A percentile compares a stretch with the other conserved stretches of the same genome.
These are phyloP conservation scores for Paecilomyces formosus DNA, from an alignment of 2,329 filamentous ascomycete genomes.

Conservation along the genomic window DNA sequence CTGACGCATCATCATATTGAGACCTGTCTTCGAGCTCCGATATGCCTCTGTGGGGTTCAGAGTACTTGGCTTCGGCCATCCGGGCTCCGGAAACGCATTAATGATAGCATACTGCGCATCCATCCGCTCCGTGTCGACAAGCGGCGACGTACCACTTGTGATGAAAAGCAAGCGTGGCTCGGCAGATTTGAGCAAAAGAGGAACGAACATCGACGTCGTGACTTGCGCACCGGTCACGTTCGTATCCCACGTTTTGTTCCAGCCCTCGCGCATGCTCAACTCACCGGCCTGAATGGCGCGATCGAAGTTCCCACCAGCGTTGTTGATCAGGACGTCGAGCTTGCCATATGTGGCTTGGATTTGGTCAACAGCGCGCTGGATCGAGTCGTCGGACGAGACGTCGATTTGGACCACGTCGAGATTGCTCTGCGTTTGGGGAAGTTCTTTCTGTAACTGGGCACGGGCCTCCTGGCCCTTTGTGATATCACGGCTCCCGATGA, in stretches of 20 bases:
- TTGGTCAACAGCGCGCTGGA: conserved; percentile 38
- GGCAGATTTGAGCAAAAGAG: conserved; percentile 40
- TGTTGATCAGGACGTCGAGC: conserved; percentile 51
- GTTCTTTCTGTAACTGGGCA: conserved; percentile 32
- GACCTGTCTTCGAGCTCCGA: conserved; percentile 34
- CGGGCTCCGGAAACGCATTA: conserved; percentile 11
- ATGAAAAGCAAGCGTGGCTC: conserved; percentile 44
- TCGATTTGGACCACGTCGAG: conserved; percentile 47
- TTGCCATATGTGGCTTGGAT: conserved; percentile 37
- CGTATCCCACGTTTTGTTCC: conserved; percentile 42
- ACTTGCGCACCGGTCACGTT: conserved; percentile 46
- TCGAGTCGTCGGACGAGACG: conserved; percentile 46
- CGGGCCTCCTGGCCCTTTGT: conserved; percentile 47
- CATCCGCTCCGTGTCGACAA: conserved; percentile 17
- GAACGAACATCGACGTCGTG: conserved; percentile 42
- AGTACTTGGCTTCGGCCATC: conserved; percentile 34
- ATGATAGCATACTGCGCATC: not conserved
- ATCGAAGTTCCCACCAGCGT: conserved; percentile 39
- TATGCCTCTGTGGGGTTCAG: conserved; percentile 22
- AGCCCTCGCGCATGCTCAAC: conserved; percentile 27
- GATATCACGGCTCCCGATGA: conserved; percentile 48
- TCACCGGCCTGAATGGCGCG: not conserved
- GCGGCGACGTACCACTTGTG: conserved; percentile 35
- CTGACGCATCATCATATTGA: conserved; percentile 46
- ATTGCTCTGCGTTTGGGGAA: conserved; percentile 33